Percentiles rank a stretch among this genome's conserved stretches.
Conservation (phyloP, 75 land plant genomes). For the Sequoiadendron giganteum region DNA sequence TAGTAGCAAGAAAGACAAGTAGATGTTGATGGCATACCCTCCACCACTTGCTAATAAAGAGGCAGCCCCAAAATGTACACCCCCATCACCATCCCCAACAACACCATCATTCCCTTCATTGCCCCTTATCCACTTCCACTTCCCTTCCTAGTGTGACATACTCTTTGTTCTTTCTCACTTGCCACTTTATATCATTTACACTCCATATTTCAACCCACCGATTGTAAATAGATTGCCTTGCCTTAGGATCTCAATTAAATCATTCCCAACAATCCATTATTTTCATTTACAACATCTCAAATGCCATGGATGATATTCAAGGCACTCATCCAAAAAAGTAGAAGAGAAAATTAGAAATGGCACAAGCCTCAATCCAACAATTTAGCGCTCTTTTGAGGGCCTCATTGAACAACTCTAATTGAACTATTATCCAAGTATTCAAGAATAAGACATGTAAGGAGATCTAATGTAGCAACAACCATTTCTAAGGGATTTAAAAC, state of each 20-base stretch:
- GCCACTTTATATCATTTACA: too few relatives aligned
- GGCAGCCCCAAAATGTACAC: neutral
- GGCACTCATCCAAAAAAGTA: too few relatives aligned
- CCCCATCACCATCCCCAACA: neutral
- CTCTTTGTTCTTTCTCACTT: too few relatives aligned
- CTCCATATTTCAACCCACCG: too few relatives aligned
- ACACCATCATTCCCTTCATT: neutral
- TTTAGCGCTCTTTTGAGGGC: constrained; percentile 31
- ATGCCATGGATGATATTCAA: too few relatives aligned
- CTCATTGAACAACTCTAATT: constrained; percentile 69
- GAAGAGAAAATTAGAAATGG: too few relatives aligned
- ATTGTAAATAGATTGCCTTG: too few relatives aligned
- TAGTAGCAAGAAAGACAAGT: neutral
- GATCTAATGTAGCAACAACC: constrained; percentile 52
- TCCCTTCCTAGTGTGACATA: too few relatives aligned
- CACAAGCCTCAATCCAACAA: constrained; percentile 35
- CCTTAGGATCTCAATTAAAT: too few relatives aligned
- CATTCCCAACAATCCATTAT: too few relatives aligned
- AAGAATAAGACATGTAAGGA: constrained; percentile 46
- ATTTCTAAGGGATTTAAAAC: constrained; percentile 74
- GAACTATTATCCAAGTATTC: constrained; percentile 55
- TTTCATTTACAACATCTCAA: too few relatives aligned
- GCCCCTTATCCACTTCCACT: too few relatives aligned
- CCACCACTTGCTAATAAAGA: neutral
- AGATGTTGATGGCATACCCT: neutral